Base-by-base conservation (phyloP, 176 grass and related monocot species). In the Eleusine coracana region DNA sequence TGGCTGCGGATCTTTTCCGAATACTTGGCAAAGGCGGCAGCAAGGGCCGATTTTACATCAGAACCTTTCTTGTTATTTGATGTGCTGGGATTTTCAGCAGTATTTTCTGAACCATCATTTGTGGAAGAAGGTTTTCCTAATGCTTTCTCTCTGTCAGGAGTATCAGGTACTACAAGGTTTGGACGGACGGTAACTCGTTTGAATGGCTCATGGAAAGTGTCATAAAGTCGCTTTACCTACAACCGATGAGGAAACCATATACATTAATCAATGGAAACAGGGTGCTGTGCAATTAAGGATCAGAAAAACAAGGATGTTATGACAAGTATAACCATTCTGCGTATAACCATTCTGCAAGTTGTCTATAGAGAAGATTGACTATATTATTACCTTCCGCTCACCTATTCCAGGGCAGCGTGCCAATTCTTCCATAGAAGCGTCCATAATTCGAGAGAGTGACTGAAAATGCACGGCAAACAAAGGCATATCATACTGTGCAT, bases 361-460 rank as follows among this genome's bases (percentile, higher is more conserved):
- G 21, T 0, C 9, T 5, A 45, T 13, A 66, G 37, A 3, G 66
- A 62, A 40, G 74, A 65, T 18, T 31, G 28, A 28, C 56, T 27
- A 38, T 52, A 60, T 17, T 54, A 66, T 18, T 74, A 98, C 96
- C 87, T 98, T 98, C 23, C 90, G 85, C 75, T 98, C 96, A 80
- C 96, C 96, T 56, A 98, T 98, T 84, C 96, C 93, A 38, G 93
- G 96, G 79, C 93, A 98, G 31, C 74, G 76, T 52, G 96, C 96
- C 60, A 98, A 56, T 68, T 98, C 96, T 64, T 98, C 96, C 93
- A 98, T 98, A 51, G 93, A 98, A 82, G 89, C 88, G 91, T 98
- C 88, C 96, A 98, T 95, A 28, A 95, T 68, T 88, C 81, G 89
- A n/a, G 96, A 98, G 80, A 98, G 93, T 75, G 96, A 98, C 93